Conservation (phyloP, 192 early-diverging fungal genomes). For the Coemansia sp. region DNA sequence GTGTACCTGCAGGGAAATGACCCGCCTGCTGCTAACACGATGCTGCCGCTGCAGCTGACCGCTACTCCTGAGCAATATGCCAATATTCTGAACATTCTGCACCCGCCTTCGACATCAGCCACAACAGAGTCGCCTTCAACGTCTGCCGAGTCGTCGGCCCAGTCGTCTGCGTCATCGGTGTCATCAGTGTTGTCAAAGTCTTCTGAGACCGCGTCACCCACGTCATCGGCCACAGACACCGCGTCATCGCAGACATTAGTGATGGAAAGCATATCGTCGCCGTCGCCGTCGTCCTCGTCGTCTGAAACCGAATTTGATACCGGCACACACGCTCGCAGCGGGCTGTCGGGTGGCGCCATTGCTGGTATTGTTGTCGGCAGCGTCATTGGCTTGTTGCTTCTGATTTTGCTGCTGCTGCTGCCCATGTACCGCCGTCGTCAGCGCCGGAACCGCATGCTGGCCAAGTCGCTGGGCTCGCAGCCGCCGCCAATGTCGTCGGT, state of each 20-base stretch:
- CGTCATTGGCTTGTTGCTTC: constrained; percentile 26
- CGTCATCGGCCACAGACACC: neutral
- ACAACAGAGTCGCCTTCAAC: neutral
- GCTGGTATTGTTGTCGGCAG: constrained; percentile 42
- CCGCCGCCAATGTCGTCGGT: neutral
- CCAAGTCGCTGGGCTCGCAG: constrained; percentile 7
- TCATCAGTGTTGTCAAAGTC: neutral
- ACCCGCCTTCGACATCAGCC: constrained; percentile 11
- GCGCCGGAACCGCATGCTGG: constrained; percentile 30
- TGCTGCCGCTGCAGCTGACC: constrained; percentile 42
- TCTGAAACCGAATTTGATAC: neutral
- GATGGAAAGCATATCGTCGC: neutral
- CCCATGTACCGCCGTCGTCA: constrained; percentile 34
- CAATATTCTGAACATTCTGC: constrained; percentile 31
- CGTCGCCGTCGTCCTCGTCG: neutral
- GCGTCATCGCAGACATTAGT: neutral
- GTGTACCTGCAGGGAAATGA: constrained; percentile 48
- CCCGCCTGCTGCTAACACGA: constrained; percentile 22
- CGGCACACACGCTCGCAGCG: constrained; percentile 4
- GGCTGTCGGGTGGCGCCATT: constrained; percentile 46
- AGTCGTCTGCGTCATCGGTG: neutral
- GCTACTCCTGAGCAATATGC: constrained; percentile 40
- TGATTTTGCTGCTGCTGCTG: constrained; percentile 34
- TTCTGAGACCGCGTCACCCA: neutral
- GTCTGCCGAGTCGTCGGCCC: neutral